These are phyloP conservation scores for Auricularia cornea DNA, from an alignment of 768 basidiomycete genomes.

Conservation along the genomic window DNA sequence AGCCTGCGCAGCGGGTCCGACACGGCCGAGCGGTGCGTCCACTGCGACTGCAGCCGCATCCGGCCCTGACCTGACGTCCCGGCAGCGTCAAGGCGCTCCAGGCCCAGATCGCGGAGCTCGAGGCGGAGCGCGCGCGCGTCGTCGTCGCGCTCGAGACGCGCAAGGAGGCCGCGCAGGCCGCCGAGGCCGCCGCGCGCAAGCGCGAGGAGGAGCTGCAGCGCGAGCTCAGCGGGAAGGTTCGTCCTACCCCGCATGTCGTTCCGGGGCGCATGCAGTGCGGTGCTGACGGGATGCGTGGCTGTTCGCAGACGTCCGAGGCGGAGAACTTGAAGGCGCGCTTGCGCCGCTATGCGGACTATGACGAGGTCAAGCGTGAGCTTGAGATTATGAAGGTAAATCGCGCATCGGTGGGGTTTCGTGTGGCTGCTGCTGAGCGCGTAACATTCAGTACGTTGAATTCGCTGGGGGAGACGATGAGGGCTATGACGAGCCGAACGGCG, in stretches of 20 bases:
- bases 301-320: conserved; percentile 39
- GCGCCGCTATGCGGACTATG: conserved; percentile 76
- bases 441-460: conserved; percentile 84
- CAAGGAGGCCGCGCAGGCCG: conserved; percentile 38
- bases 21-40: conserved; percentile 55
- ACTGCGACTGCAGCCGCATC: not conserved
- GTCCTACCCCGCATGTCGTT: too few relatives aligned
- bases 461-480: conserved; percentile 74
- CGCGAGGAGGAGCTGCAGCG: conserved; percentile 47
- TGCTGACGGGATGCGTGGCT: too few relatives aligned
- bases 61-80: not conserved
- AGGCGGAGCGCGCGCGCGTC: conserved; percentile 64
- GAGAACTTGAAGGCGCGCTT: conserved; percentile 62
- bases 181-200: conserved; percentile 42
- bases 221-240: conserved; percentile 41
- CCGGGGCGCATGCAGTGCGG: too few relatives aligned
- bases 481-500: conserved; percentile 32
- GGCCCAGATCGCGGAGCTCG: conserved; percentile 62
- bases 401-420: too few relatives aligned
- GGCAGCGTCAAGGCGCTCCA: conserved; percentile 65
- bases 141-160: conserved; percentile 59
- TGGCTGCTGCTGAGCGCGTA: not conserved
- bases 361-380: conserved; percentile 95
- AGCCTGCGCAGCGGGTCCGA: conserved; percentile 73
- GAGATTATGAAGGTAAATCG: conserved; percentile 95